phyloP scores from a whole-genome alignment of 495 filamentous ascomycete species.

The Penicillium canescens region DNA sequence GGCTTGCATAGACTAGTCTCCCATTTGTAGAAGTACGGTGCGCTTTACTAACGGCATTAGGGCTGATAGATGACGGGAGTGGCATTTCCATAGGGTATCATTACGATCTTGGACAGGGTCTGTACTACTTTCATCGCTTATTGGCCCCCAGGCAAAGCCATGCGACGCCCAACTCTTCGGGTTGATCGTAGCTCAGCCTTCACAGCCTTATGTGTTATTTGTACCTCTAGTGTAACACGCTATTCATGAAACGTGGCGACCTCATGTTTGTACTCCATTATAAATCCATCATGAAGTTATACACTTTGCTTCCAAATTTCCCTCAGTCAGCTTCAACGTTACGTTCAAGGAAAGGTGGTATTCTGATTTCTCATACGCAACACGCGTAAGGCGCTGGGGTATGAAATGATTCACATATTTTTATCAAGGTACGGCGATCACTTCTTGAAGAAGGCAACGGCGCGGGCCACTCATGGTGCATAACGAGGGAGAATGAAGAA shows the following conservation, averaged over 20 bases:
- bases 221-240: too few species aligned
- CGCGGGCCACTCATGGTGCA: not conserved
- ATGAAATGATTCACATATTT: not conserved
- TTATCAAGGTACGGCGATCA: not conserved
- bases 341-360: conserved; percentile 4
- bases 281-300: not conserved
- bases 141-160: not conserved
- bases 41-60: not conserved
- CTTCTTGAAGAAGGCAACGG: not conserved
- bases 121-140: not conserved
- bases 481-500: not conserved
- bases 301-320: not conserved
- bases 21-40: not conserved
- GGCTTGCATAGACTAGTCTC: conserved; percentile 1
- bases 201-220: not conserved
- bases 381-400: not conserved
- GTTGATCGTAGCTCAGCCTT: not conserved
- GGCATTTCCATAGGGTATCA: too few species aligned
- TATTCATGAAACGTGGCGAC: too few species aligned
- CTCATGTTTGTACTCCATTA: too few species aligned
- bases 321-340: conserved; percentile 1
- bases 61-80: conserved; percentile 3
- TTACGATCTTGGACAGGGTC: too few species aligned
- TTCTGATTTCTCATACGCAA: not conserved
- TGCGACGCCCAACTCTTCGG: not conserved